A percentile compares a stretch with the other conserved stretches of the same genome.
phyloP scores from a whole-genome alignment of 192 early-diverging fungal genomes.

The Diversispora epigaea region DNA sequence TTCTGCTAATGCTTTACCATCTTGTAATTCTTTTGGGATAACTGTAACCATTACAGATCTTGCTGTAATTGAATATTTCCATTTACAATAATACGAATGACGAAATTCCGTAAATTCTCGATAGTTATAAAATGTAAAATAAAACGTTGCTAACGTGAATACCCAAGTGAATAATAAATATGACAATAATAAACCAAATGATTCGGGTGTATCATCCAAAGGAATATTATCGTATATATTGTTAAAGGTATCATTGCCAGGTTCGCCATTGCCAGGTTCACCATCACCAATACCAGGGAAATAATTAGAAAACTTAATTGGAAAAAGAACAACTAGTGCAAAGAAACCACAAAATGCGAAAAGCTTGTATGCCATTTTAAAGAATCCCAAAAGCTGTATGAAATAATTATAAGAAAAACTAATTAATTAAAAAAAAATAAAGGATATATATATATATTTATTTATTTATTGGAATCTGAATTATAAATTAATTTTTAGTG shows the following conservation, averaged over 20 bases:
- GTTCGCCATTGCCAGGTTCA: background rate
- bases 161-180: slow-evolving; percentile 51
- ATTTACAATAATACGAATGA: slow-evolving; percentile 44
- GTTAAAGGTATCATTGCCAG: background rate
- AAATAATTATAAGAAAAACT: background rate
- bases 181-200: slow-evolving; percentile 5
- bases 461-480: no score
- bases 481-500: no score
- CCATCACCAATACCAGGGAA: background rate
- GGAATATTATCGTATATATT: background rate
- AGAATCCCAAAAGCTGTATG: slow-evolving; percentile 54
- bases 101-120: slow-evolving; percentile 51
- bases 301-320: slow-evolving; percentile 40
- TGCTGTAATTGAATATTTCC: slow-evolving; percentile 44
- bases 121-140: slow-evolving; percentile 53
- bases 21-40: slow-evolving; percentile 60
- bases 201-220: background rate
- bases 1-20: slow-evolving; percentile 54
- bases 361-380: slow-evolving; percentile 49
- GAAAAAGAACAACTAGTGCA: slow-evolving; percentile 47
- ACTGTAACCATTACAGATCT: slow-evolving; percentile 72
- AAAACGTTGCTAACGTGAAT: slow-evolving; percentile 50
- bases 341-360: slow-evolving; percentile 51
- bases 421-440: background rate
- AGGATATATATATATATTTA: background rate